phyloP scores from a whole-genome alignment of 1,284 basidiomycete genomes.

The Volvariella surrecta region DNA sequence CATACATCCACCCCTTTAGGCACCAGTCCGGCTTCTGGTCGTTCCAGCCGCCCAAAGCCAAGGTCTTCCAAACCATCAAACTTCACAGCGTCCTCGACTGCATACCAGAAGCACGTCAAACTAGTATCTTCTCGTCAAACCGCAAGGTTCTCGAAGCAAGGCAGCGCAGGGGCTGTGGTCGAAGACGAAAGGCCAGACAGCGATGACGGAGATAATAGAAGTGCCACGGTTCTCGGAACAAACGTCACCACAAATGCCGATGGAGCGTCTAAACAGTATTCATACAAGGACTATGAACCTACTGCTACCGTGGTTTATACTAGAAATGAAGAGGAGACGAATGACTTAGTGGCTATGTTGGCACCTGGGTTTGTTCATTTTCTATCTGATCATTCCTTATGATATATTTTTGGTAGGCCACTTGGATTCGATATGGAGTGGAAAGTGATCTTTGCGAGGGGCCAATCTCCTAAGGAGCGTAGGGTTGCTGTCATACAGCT shows the following conservation, averaged over 20 bases:
- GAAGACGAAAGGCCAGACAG: no score
- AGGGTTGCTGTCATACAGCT: conserved; percentile 47
- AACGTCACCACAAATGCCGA: background rate
- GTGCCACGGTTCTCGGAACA: no score
- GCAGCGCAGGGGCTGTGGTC: no score
- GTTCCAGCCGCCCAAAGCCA: no score
- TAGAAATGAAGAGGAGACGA: conserved; percentile 18
- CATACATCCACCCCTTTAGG: no score
- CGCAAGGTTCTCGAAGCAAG: no score
- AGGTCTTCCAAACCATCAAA: no score
- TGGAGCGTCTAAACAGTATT: conserved; percentile 12
- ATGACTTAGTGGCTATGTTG: conserved; percentile 20
- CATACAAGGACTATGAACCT: conserved; percentile 20
- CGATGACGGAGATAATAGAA: no score
- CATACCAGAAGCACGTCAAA: no score
- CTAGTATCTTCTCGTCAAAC: no score
- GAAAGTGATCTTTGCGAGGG: conserved; percentile 28
- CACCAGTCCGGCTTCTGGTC: no score
- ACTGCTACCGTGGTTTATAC: conserved; percentile 19
- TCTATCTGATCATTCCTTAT: conserved; percentile 1
- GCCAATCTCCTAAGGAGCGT: conserved; percentile 15
- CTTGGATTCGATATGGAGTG: conserved; percentile 59
- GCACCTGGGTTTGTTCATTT: conserved; percentile 12
- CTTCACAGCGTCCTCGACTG: no score
- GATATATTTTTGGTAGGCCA: conserved; percentile 24